Evolutionary conservation across 108 stramenopile species (phyloP), one percentile per base, ranked within the genome.

Genomic region (Nannochloropsis oceanica): DNA sequence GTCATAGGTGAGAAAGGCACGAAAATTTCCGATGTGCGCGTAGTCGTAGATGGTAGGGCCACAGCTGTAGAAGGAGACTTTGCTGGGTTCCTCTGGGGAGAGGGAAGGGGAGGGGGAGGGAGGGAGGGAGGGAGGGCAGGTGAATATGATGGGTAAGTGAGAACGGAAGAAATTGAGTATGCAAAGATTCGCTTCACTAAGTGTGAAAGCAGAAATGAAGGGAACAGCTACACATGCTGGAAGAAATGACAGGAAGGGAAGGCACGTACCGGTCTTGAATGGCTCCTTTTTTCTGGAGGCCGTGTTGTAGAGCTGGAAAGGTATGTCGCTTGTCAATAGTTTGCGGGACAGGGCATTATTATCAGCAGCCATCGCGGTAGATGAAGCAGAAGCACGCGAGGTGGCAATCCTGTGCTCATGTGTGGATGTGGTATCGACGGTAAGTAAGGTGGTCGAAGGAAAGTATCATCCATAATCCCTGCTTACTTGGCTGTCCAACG

Each of bases 31-130:
- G 1, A 99, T 92, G 88, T 99, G 99, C 0, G 97, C 96, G 79
- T 80, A 92, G 85, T 97, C 97, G 92, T 99, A 99, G 10, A 99
- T 96, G 43, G 99, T 99, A 0, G 99, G 99, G 8, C 99, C 99
- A 86, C 99, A 99, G 42, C 96, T 96, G 92, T 98, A 99, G 94
- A 89, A 43, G 13, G 42, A 82, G 13, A 43, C 80, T 25, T 81
- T 81, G 80, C 80, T 25, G 25, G 59, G 59, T 73, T 73, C 22
- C n/a, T n/a, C 59, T 73, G 59, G 22, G n/a, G 22, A 9, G 9
- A 73, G 18, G 59, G 18, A 73, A 10, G 2, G 18, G 9, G n/a
- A 73, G 18, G 59, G 59, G 59, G 9, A n/a, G 59, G 18, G 22
- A 73, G 46, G 46, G 46, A 50, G n/a, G 8, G 10, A n/a, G 2